These are phyloP conservation scores for Puccinia polysora DNA, from an alignment of 1,284 basidiomycete genomes.

Conservation along the genomic window DNA sequence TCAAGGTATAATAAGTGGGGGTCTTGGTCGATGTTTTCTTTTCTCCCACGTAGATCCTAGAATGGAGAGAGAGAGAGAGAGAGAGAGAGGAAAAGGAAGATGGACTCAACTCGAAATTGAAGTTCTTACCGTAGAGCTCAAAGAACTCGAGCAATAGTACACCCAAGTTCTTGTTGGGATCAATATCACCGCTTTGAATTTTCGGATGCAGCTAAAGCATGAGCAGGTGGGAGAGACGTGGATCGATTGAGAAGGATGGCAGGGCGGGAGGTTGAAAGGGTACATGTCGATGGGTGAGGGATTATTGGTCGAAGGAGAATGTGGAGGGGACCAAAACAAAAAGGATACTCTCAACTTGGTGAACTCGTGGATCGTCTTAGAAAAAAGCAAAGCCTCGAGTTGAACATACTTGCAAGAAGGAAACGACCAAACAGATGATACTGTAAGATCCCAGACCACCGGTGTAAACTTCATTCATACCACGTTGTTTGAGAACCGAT, in stretches of 20 bases:
- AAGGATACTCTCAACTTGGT: not conserved
- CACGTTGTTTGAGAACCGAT: conserved; percentile 78
- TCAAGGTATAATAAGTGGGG: too few relatives aligned
- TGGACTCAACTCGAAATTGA: conserved; percentile 75
- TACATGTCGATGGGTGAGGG: not conserved
- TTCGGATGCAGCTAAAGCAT: conserved; percentile 75
- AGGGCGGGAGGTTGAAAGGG: not conserved
- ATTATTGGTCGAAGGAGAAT: too few relatives aligned
- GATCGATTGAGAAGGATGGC: not conserved
- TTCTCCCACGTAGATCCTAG: too few relatives aligned
- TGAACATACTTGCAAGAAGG: conserved; percentile 74
- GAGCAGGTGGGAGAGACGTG: not conserved
- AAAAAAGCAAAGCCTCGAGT: not conserved
- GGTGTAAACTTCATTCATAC: conserved; percentile 94
- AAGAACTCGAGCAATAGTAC: conserved; percentile 93
- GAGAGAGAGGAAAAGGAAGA: not conserved
- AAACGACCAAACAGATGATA: conserved; percentile 86
- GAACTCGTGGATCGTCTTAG: not conserved
- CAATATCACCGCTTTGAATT: conserved; percentile 78
- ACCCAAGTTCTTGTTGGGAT: conserved; percentile 79
- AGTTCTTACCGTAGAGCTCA: conserved; percentile 85
- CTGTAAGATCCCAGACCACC: conserved; percentile 92
- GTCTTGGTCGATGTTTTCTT: too few relatives aligned
- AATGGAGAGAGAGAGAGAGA: too few relatives aligned
- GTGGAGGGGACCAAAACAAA: too few relatives aligned